These are phyloP conservation scores for Pseudogymnoascus sp. DNA, from an alignment of 2,329 filamentous ascomycete genomes.

Conservation along the genomic window DNA sequence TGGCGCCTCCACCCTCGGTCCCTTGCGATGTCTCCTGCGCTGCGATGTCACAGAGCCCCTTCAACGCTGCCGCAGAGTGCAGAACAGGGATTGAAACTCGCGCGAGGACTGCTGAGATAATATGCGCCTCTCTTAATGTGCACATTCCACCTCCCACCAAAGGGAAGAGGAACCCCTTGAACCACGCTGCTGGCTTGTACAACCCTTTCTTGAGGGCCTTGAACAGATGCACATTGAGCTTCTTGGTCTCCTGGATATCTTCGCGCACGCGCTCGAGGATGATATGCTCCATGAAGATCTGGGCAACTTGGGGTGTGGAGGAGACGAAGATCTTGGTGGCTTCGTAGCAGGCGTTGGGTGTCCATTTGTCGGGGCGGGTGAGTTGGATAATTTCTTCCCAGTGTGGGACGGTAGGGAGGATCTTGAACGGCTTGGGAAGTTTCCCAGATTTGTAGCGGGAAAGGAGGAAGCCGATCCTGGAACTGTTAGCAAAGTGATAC, in stretches of 20 bases:
- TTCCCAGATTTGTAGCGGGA: slow-evolving; percentile 94
- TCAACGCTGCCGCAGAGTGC: slow-evolving; percentile 84
- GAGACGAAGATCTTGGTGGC: slow-evolving; percentile 91
- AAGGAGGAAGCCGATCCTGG: slow-evolving; percentile 74
- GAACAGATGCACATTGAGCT: slow-evolving; percentile 92
- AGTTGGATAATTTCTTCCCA: slow-evolving; percentile 85
- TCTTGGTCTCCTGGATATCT: slow-evolving; percentile 88
- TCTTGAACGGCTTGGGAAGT: slow-evolving; percentile 95
- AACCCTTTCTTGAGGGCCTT: slow-evolving; percentile 85
- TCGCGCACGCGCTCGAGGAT: slow-evolving; percentile 86
- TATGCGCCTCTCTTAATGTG: slow-evolving; percentile 84
- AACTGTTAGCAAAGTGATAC: slow-evolving; percentile 15
- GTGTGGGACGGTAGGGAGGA: slow-evolving; percentile 81
- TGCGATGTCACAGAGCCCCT: slow-evolving; percentile 88
- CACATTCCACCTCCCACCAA: slow-evolving; percentile 79
- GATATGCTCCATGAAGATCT: slow-evolving; percentile 79
- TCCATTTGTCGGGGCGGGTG: slow-evolving; percentile 69
- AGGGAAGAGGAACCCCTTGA: slow-evolving; percentile 92
- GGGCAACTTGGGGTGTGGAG: slow-evolving; percentile 67
- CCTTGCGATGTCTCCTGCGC: slow-evolving; percentile 79
- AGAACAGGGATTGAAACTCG: slow-evolving; percentile 82
- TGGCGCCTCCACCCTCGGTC: slow-evolving; percentile 79
- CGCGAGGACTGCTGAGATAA: slow-evolving; percentile 77
- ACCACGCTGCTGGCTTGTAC: slow-evolving; percentile 92
- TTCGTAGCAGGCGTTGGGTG: slow-evolving; percentile 75